Conservation (phyloP, 306 rosid genomes). For the Cicer cuneatum region DNA sequence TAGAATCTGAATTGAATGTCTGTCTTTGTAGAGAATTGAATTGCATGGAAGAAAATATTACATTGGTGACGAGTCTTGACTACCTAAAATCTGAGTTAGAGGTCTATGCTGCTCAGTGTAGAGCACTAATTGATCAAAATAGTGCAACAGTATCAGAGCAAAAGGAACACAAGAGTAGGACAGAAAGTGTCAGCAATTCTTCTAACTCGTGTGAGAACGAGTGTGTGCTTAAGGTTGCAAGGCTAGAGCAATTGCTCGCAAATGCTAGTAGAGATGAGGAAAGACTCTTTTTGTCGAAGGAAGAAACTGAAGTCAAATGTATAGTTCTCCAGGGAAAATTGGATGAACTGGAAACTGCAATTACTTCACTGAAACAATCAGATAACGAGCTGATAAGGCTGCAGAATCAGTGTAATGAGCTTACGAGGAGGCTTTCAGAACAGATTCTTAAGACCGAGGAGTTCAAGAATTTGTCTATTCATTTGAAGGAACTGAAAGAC, state of each 20-base stretch:
- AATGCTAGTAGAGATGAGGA: conserved; percentile 64
- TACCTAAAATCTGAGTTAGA: conserved; percentile 66
- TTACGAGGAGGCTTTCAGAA: conserved; percentile 77
- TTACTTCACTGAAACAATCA: conserved; percentile 61
- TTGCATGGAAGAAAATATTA: conserved; percentile 68
- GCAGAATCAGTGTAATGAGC: conserved; percentile 67
- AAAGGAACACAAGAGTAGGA: conserved; percentile 54
- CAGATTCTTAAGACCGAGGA: conserved; percentile 90
- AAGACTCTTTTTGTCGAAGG: conserved; percentile 69
- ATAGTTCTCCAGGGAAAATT: conserved; percentile 69
- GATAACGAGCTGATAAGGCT: conserved; percentile 60
- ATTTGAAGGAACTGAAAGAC: conserved; percentile 94
- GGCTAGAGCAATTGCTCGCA: conserved; percentile 62
- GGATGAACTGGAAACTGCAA: conserved; percentile 63
- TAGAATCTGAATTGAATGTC: conserved; percentile 56
- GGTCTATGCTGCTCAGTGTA: conserved; percentile 56
- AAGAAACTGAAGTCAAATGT: conserved; percentile 76
- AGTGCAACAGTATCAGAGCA: conserved; percentile 51
- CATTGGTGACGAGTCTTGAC: conserved; percentile 62
- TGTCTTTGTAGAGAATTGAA: conserved; percentile 62
- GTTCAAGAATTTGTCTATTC: conserved; percentile 88
- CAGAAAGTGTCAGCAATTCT: conserved; percentile 50
- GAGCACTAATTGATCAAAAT: conserved; percentile 61
- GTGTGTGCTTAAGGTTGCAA: conserved; percentile 63
- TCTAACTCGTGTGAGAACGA: conserved; percentile 45